A percentile compares a stretch with the other conserved stretches of the same genome.
Evolutionary conservation across 2,329 filamentous ascomycete species (phyloP).

Genomic region (Aspergillus neoniger): DNA sequence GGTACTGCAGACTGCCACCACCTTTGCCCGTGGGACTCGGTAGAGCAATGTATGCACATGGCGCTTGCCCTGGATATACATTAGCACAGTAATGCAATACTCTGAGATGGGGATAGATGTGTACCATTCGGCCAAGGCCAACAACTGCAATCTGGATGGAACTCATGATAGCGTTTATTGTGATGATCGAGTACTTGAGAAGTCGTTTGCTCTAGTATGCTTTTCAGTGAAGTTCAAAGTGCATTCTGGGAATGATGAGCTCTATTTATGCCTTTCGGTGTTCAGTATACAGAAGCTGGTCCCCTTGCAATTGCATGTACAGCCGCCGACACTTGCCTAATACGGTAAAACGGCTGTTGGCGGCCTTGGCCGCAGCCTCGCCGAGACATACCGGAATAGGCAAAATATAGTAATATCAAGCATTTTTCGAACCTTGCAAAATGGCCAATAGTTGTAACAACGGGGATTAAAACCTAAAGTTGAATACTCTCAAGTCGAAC

Average conservation of each 20-base stretch:
- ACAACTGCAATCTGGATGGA: constrained; percentile 10
- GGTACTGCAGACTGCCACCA: constrained; percentile 19
- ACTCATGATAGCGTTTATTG: background rate
- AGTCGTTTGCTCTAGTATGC: background rate
- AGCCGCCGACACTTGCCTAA: background rate
- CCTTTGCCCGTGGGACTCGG: constrained; percentile 5
- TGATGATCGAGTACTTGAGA: background rate
- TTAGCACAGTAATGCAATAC: background rate
- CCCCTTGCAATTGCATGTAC: background rate
- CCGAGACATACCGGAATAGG: background rate
- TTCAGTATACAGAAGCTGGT: background rate
- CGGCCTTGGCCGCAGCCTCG: background rate
- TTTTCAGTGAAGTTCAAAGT: background rate
- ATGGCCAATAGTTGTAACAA: background rate
- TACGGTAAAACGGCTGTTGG: background rate
- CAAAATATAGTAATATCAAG: background rate
- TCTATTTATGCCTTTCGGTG: background rate
- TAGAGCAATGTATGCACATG: constrained; percentile 14
- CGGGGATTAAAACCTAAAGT: too few relatives aligned
- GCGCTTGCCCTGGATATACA: constrained; percentile 4
- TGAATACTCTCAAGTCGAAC: too few relatives aligned
- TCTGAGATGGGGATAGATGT: too few relatives aligned
- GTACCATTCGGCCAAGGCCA: constrained; percentile 11
- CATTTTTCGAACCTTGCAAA: background rate
- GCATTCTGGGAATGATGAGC: background rate